Evolutionary conservation across 169 alveolate genomes (phyloP).

Genomic region (Cryptosporidium canis): DNA sequence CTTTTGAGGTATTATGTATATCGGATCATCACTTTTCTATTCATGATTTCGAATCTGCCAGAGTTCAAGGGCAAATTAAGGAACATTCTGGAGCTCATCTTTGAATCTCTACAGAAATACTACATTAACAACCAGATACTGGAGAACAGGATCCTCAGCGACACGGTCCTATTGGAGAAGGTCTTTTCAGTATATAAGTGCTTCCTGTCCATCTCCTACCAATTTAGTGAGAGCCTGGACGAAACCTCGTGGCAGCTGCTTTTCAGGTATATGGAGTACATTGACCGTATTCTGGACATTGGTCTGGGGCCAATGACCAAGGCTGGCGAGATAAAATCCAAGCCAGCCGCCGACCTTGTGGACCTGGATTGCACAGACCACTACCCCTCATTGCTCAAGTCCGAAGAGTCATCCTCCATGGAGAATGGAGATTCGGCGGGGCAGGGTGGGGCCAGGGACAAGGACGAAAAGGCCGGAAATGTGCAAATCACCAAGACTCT

Average conservation of each 20-base stretch:
- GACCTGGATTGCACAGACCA: not conserved
- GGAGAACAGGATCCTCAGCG: slow-evolving; percentile 11
- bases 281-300: slow-evolving; percentile 54
- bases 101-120: slow-evolving; percentile 22
- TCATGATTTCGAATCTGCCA: slow-evolving; percentile 7
- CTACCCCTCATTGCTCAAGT: not conserved
- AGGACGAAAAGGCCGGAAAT: not conserved
- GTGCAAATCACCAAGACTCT: slow-evolving; percentile 5
- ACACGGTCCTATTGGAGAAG: slow-evolving; percentile 13
- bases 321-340: not conserved
- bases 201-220: slow-evolving; percentile 15
- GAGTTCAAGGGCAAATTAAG: not conserved
- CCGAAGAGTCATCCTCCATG: not conserved
- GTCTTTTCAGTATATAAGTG: slow-evolving; percentile 50
- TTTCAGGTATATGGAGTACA: slow-evolving; percentile 57
- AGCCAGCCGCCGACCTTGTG: not conserved
- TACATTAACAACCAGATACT: slow-evolving; percentile 10
- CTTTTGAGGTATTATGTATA: slow-evolving; percentile 31
- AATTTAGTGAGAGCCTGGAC: slow-evolving; percentile 40
- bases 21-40: slow-evolving; percentile 34
- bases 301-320: slow-evolving; percentile 57
- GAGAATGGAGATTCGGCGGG: not conserved
- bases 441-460: not conserved
- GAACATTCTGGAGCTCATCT: not conserved
- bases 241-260: slow-evolving; percentile 25